Evolutionary conservation across 169 alveolate genomes (phyloP).

Genomic region (Plasmodium blacklocki): DNA sequence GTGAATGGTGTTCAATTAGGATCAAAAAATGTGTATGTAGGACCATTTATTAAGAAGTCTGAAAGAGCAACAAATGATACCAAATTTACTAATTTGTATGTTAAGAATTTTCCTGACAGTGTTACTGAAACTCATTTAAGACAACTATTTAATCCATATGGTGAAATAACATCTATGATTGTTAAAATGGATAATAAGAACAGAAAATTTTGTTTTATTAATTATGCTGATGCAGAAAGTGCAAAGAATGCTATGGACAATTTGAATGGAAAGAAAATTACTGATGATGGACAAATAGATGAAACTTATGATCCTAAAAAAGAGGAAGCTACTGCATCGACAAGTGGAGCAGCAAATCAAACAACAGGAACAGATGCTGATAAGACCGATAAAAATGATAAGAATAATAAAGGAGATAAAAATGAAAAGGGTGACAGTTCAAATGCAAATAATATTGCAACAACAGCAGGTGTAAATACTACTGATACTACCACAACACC

Average conservation of each 20-base stretch:
- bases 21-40: slow-evolving; percentile 92
- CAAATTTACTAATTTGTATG: slow-evolving; percentile 91
- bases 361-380: slow-evolving; percentile 5
- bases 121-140: slow-evolving; percentile 89
- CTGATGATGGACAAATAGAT: slow-evolving; percentile 79
- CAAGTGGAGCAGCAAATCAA: slow-evolving; percentile 6
- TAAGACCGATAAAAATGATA: background rate
- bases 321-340: slow-evolving; percentile 36
- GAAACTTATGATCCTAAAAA: slow-evolving; percentile 47
- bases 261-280: slow-evolving; percentile 88
- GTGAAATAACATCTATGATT: slow-evolving; percentile 91
- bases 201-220: slow-evolving; percentile 91
- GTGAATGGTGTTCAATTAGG: slow-evolving; percentile 94
- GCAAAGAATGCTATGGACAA: slow-evolving; percentile 93
- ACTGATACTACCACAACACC: background rate
- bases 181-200: slow-evolving; percentile 90
- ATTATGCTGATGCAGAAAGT: slow-evolving; percentile 88
- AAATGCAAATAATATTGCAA: background rate
- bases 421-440: background rate
- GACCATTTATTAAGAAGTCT: slow-evolving; percentile 90
- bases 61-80: slow-evolving; percentile 86
- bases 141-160: slow-evolving; percentile 89
- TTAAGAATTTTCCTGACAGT: slow-evolving; percentile 92
- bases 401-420: slow-evolving; percentile 10
- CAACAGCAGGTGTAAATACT: background rate